Conservation (phyloP, 1,139 yeast species). For the Citeromyces siamensis region DNA sequence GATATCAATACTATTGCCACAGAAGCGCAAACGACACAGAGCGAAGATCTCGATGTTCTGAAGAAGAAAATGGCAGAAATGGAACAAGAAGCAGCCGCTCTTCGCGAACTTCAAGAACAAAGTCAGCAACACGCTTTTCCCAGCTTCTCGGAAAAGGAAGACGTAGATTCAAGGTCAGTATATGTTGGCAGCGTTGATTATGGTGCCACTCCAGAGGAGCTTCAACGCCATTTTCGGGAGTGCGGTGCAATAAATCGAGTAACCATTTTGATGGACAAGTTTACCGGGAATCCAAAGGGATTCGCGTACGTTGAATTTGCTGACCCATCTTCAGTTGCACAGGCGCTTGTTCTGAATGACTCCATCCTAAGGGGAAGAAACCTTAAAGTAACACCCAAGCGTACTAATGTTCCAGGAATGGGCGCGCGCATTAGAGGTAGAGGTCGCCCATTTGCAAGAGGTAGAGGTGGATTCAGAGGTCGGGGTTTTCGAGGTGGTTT, state of each 20-base stretch:
- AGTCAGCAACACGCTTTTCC: constrained; percentile 6
- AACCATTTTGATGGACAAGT: constrained; percentile 41
- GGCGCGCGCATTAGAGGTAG: constrained; percentile 22
- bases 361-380: constrained; percentile 39
- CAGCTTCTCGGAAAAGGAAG: constrained; percentile 34
- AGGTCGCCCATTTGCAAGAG: constrained; percentile 10
- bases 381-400: constrained; percentile 46
- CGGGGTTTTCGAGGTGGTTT: constrained; percentile 24
- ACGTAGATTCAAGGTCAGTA: constrained; percentile 43
- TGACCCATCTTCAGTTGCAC: constrained; percentile 28
- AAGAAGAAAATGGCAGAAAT: constrained; percentile 21
- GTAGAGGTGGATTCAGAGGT: constrained; percentile 23
- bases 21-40: background rate
- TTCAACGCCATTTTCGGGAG: constrained; percentile 37
- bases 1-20: background rate
- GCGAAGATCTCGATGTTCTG: constrained; percentile 14
- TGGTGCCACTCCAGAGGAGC: constrained; percentile 42
- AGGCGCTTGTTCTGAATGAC: constrained; percentile 43
- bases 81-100: constrained; percentile 40
- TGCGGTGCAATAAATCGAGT: constrained; percentile 48
- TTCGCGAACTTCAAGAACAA: constrained; percentile 35
- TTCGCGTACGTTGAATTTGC: constrained; percentile 61
- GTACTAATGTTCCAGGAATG: constrained; percentile 58
- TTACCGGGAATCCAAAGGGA: constrained; percentile 55
- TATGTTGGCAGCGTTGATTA: constrained; percentile 55